phyloP scores from a whole-genome alignment of 768 basidiomycete species.

The Fomitopsis pulvina region DNA sequence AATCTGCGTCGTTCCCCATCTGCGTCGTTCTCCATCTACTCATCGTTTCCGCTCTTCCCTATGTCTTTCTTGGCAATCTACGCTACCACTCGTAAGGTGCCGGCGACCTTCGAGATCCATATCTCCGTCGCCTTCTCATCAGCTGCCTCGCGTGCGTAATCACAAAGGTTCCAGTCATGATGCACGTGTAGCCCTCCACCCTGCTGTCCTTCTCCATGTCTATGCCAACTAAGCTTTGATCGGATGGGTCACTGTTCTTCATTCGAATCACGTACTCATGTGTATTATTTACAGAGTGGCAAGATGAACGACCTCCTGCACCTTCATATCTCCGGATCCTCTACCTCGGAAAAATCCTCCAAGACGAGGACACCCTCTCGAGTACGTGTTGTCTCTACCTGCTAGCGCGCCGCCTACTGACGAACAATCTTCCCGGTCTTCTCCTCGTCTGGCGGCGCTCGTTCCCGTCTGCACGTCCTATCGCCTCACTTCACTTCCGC shows the following conservation, averaged over 20 bases:
- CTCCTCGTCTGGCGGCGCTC: background rate
- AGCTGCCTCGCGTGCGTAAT: no score
- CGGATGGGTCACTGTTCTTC: no score
- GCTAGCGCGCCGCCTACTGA: background rate
- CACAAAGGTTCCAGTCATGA: no score
- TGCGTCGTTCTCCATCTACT: background rate
- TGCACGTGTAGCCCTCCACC: no score
- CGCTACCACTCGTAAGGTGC: no score
- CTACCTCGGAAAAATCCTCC: conserved; percentile 74
- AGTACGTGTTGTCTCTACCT: conserved; percentile 35
- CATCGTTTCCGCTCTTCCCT: background rate
- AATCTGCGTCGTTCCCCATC: background rate
- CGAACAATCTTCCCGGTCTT: background rate
- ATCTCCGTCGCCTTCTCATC: no score
- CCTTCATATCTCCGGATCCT: conserved; percentile 72
- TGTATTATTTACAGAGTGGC: conserved; percentile 51
- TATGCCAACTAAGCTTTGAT: background rate
- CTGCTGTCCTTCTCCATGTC: background rate
- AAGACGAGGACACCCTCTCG: conserved; percentile 72
- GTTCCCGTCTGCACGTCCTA: background rate
- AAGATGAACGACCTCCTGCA: conserved; percentile 69
- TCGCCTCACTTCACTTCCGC: background rate
- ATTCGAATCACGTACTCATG: background rate
- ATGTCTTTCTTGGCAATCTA: no score
- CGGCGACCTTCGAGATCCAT: no score